phyloP scores from a whole-genome alignment of 1,139 yeast species.

The Saccharomyces pastorianus region DNA sequence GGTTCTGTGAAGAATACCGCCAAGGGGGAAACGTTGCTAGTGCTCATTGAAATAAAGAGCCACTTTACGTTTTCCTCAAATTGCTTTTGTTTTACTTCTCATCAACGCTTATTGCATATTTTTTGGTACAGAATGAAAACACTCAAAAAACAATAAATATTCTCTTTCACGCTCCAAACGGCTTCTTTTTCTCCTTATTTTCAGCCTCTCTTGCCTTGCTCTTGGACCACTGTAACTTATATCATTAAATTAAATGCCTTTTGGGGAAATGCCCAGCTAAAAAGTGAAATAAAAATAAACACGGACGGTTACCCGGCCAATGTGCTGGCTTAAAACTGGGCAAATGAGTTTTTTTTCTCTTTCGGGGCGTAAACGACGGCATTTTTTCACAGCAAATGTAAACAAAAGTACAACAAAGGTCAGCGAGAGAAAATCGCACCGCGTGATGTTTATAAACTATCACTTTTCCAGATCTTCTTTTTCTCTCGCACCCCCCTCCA shows the following conservation, averaged over 20 bases:
- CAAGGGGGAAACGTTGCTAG: slow-evolving; percentile 24
- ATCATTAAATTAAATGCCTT: too few relatives aligned
- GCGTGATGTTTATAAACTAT: neutral
- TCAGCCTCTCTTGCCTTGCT: neutral
- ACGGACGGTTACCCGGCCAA: neutral
- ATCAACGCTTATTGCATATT: neutral
- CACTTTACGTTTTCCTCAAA: slow-evolving; percentile 15
- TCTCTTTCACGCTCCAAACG: neutral
- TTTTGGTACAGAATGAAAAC: neutral
- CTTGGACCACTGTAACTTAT: neutral
- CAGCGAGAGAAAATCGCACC: neutral
- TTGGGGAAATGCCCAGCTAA: too few relatives aligned
- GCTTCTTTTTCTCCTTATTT: neutral
- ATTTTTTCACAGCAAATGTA: neutral
- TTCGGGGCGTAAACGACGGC: neutral
- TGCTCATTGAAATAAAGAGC: slow-evolving; percentile 29
- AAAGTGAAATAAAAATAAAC: neutral
- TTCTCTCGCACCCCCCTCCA: neutral
- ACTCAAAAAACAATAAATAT: neutral
- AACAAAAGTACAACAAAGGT: neutral
- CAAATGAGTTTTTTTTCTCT: neutral
- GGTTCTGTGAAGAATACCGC: neutral
- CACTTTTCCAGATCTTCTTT: neutral
- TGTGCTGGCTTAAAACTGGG: neutral
- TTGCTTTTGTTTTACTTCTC: neutral